Evolutionary conservation across 495 filamentous ascomycete species (phyloP).

Genomic region (Talaromyces wortmannii): DNA sequence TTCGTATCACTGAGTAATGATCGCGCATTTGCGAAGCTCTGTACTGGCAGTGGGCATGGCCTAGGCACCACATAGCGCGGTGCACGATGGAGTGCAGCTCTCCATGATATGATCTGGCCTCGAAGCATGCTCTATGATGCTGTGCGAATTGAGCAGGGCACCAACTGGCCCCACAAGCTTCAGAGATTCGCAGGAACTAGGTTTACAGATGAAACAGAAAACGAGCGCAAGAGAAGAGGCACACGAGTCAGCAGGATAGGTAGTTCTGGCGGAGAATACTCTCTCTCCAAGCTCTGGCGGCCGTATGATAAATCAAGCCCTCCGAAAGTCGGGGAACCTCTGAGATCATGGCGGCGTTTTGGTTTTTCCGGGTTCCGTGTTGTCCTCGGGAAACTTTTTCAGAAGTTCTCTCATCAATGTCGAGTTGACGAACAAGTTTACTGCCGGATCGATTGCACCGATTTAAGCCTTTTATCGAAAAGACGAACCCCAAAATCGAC

Average conservation of each 20-base stretch:
- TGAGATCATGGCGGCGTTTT: constrained; percentile 5
- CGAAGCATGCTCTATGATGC: constrained; percentile 40
- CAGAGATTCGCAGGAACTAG: not conserved
- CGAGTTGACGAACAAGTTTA: too few relatives aligned
- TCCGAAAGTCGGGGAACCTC: constrained; percentile 7
- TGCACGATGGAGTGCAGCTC: constrained; percentile 44
- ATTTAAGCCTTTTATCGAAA: too few relatives aligned
- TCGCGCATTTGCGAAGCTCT: constrained; percentile 32
- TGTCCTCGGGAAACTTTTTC: constrained; percentile 5
- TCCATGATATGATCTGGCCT: constrained; percentile 49
- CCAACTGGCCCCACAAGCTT: not conserved
- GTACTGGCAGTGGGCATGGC: constrained; percentile 21
- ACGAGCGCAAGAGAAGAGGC: not conserved
- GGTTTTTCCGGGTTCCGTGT: constrained; percentile 3
- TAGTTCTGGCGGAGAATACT: not conserved
- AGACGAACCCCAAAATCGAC: not conserved
- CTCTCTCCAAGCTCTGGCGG: not conserved
- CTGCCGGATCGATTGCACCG: too few relatives aligned
- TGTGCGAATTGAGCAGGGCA: constrained; percentile 1
- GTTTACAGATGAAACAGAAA: not conserved
- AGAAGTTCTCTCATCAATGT: not conserved
- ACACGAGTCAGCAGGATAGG: not conserved
- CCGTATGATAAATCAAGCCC: constrained; percentile 2
- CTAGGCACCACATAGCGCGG: constrained; percentile 29
- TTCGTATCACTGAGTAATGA: constrained; percentile 14